Conservation (phyloP, 495 filamentous ascomycete species). For the Extremus antarcticus region DNA sequence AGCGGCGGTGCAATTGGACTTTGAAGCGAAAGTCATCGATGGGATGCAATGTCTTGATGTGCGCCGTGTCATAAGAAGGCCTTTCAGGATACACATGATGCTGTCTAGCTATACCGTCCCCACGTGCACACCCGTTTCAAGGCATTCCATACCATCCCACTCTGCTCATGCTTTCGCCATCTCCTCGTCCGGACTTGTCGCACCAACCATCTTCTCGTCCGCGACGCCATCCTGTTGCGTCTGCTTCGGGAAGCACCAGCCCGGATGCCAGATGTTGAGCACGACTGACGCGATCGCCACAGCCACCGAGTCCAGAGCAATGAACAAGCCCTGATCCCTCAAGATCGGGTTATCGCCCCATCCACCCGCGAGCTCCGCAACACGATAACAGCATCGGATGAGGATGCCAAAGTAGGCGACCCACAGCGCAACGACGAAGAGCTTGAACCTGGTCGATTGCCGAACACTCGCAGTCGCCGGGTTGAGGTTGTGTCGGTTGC, state of each 20-base stretch:
- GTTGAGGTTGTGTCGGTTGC: constrained; percentile 20
- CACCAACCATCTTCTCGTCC: neutral
- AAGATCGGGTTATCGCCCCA: constrained; percentile 35
- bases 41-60: too few species aligned
- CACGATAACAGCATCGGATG: constrained; percentile 39
- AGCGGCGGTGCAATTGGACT: too few species aligned
- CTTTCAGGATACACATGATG: too few species aligned
- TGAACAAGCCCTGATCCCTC: constrained; percentile 36
- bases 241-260: constrained; percentile 19
- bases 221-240: neutral
- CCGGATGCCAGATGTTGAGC: constrained; percentile 22
- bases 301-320: constrained; percentile 31
- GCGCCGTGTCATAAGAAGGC: too few species aligned
- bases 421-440: constrained; percentile 36
- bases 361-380: constrained; percentile 39
- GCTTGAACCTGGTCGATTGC: constrained; percentile 26
- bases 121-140: too few species aligned
- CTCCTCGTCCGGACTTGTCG: neutral
- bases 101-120: too few species aligned
- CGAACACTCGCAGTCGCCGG: constrained; percentile 11
- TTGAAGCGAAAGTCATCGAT: too few species aligned
- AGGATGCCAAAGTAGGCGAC: constrained; percentile 37
- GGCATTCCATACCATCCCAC: too few species aligned
- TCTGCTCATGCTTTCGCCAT: neutral
- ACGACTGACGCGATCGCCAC: constrained; percentile 12